These are phyloP conservation scores for Solanum hybrid DNA, from an alignment of 305 asterid species.

Conservation along the genomic window DNA sequence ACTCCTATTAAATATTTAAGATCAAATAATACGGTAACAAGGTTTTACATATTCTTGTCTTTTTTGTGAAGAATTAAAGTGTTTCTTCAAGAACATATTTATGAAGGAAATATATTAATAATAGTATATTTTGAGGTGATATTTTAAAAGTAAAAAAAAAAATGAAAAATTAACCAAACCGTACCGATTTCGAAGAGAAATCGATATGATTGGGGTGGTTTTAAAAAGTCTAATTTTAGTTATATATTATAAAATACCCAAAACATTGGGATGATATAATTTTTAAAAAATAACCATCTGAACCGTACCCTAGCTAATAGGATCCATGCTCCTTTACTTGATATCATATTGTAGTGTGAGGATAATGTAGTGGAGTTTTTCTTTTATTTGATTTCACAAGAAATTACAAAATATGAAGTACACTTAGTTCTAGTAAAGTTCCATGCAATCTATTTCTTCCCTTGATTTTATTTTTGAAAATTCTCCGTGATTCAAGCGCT, in stretches of 20 bases:
- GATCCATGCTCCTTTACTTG: background rate
- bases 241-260: too few species aligned
- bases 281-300: too few species aligned
- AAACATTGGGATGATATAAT: accelerated
- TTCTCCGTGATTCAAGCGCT: accelerated
- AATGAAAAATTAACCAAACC: too few species aligned
- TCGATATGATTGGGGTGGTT: accelerated
- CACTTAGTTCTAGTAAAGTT: background rate
- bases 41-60: too few species aligned
- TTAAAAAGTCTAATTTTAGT: accelerated
- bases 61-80: too few species aligned
- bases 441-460: background rate
- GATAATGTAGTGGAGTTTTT: background rate
- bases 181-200: accelerated
- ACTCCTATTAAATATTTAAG: too few species aligned
- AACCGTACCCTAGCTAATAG: too few species aligned
- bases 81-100: background rate
- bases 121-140: too few species aligned
- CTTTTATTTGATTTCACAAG: background rate
- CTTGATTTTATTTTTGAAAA: too few species aligned
- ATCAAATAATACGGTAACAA: background rate
- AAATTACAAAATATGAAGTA: background rate
- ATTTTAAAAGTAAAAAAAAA: too few species aligned
- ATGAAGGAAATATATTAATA: too few species aligned
- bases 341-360: background rate